Evolutionary conservation across 805 yeast genomes (phyloP).

Genomic region (Wickerhamiella sergipiensis): DNA sequence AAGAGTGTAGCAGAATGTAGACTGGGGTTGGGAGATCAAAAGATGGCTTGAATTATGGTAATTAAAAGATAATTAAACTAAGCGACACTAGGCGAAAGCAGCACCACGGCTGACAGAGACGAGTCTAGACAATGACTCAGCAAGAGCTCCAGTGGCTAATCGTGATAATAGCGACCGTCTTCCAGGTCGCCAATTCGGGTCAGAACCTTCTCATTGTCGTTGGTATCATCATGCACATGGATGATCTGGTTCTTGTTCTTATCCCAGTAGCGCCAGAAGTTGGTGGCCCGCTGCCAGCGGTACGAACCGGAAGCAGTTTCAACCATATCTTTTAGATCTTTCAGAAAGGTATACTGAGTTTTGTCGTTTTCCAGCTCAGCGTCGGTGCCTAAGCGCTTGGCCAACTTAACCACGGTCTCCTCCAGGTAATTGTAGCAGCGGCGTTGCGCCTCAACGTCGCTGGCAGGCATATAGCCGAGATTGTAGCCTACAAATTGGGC

Average conservation of each 20-base stretch:
- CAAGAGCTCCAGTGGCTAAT: not conserved
- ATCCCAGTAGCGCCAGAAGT: constrained; percentile 28
- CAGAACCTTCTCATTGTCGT: constrained; percentile 12
- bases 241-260: constrained; percentile 21
- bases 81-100: too few relatives aligned
- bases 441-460: constrained; percentile 23
- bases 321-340: constrained; percentile 12
- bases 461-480: constrained; percentile 22
- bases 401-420: constrained; percentile 15
- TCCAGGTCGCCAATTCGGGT: constrained; percentile 20
- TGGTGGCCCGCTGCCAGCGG: constrained; percentile 16
- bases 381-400: constrained; percentile 7
- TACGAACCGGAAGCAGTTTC: constrained; percentile 11
- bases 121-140: too few relatives aligned
- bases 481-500: constrained; percentile 13
- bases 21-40: too few relatives aligned
- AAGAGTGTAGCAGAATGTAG: too few relatives aligned
- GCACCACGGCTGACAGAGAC: too few relatives aligned
- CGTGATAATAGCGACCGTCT: constrained; percentile 21
- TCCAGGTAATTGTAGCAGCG: constrained; percentile 21
- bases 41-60: too few relatives aligned
- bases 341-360: constrained; percentile 5
- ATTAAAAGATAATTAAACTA: too few relatives aligned
- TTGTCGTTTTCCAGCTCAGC: constrained; percentile 7
- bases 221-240: constrained; percentile 8